Evolutionary conservation across 371 early-diverging fungal genomes (phyloP).

Genomic region (Haplosporangium sp.): DNA sequence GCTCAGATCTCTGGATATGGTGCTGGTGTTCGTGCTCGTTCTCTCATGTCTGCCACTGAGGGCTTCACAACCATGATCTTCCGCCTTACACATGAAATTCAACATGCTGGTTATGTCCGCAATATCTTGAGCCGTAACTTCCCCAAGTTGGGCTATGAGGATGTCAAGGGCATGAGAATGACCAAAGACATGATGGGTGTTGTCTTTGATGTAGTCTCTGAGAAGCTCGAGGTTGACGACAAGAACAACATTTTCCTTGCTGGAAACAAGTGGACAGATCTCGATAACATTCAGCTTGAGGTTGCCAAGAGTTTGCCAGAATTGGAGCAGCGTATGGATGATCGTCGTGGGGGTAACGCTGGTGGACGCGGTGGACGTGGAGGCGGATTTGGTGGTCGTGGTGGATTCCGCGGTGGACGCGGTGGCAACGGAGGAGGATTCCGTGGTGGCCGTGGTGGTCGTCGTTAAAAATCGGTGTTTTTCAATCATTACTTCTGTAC

Average conservation of each 20-base stretch:
- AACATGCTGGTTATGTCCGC: slow-evolving; percentile 85
- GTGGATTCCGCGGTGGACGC: slow-evolving; percentile 16
- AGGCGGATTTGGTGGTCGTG: slow-evolving; percentile 25
- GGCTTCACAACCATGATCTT: slow-evolving; percentile 82
- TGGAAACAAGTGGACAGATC: slow-evolving; percentile 74
- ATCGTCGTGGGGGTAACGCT: slow-evolving; percentile 59
- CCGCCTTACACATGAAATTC: slow-evolving; percentile 70
- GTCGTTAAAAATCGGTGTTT: slow-evolving; percentile 14
- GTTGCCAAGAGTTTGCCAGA: slow-evolving; percentile 83
- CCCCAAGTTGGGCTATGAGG: slow-evolving; percentile 76
- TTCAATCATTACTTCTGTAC: slow-evolving; percentile 4
- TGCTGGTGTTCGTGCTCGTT: slow-evolving; percentile 83
- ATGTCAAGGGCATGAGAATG: slow-evolving; percentile 83
- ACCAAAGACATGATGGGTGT: slow-evolving; percentile 84
- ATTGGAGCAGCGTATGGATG: slow-evolving; percentile 69
- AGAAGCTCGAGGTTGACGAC: slow-evolving; percentile 73
- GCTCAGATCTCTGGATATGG: slow-evolving; percentile 90
- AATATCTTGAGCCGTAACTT: slow-evolving; percentile 77
- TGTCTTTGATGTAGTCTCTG: slow-evolving; percentile 81
- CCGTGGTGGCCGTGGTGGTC: slow-evolving; percentile 27
- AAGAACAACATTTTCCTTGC: slow-evolving; percentile 56
- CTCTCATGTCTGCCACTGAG: slow-evolving; percentile 83
- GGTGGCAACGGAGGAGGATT: slow-evolving; percentile 23
- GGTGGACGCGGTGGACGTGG: slow-evolving; percentile 58
- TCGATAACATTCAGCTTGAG: slow-evolving; percentile 68